These are phyloP conservation scores for Sugiyamaella castrensis DNA, from an alignment of 1,139 yeast species.

Conservation along the genomic window DNA sequence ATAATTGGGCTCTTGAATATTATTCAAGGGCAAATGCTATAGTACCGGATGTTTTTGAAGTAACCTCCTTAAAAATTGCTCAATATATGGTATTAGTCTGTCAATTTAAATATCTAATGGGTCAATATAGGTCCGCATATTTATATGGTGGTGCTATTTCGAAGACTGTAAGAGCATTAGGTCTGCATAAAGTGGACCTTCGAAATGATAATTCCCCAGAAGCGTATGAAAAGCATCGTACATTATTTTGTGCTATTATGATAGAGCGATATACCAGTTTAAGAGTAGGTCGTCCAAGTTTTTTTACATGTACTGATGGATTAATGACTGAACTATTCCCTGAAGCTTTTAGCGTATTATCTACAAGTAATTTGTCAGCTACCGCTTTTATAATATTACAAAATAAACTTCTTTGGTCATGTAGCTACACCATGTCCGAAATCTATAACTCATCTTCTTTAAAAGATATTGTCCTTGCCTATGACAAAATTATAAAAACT, in stretches of 20 bases:
- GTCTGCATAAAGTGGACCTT: constrained; percentile 20
- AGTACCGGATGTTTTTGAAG: constrained; percentile 22
- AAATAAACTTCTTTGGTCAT: constrained; percentile 4
- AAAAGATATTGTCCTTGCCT: constrained; percentile 8
- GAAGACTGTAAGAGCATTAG: constrained; percentile 20
- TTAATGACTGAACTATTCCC: constrained; percentile 5
- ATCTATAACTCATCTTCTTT: constrained; percentile 4
- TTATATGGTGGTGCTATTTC: constrained; percentile 19
- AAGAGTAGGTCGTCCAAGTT: constrained; percentile 19
- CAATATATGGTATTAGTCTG: constrained; percentile 22
- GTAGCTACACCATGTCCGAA: constrained; percentile 10
- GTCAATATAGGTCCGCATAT: constrained; percentile 20
- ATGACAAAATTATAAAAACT: neutral
- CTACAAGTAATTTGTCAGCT: neutral
- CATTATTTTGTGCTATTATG: constrained; percentile 20
- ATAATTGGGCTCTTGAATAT: constrained; percentile 24
- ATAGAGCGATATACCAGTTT: constrained; percentile 22
- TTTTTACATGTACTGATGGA: constrained; percentile 9
- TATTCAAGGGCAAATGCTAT: constrained; percentile 17
- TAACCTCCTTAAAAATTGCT: constrained; percentile 16
- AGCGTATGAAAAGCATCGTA: constrained; percentile 21
- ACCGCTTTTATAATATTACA: constrained; percentile 7
- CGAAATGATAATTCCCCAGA: constrained; percentile 15
- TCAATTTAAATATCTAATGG: constrained; percentile 20
- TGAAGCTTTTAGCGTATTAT: constrained; percentile 1